phyloP scores from a whole-genome alignment of 129 eudicot genomes.

The Glebionis coronaria region DNA sequence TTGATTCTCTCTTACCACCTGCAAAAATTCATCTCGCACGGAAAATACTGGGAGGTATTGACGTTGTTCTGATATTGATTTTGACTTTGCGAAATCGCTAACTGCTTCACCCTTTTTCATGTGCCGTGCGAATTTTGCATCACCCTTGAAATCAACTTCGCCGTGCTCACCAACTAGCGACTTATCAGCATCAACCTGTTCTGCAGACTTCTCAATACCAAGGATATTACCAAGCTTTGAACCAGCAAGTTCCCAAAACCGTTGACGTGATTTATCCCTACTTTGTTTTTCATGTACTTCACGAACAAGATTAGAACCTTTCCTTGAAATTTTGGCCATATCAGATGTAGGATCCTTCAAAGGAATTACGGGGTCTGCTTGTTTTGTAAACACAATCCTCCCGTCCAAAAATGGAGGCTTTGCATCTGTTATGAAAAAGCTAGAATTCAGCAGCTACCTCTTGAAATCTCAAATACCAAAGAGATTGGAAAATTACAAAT shows the following conservation, averaged over 20 bases:
- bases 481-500: too few relatives aligned
- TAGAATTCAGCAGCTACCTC: neutral
- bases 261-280: slow-evolving; percentile 63
- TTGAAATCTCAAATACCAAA: neutral
- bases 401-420: slow-evolving; percentile 78
- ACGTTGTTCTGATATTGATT: slow-evolving; percentile 58
- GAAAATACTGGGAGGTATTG: slow-evolving; percentile 70
- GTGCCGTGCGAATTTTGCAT: slow-evolving; percentile 61
- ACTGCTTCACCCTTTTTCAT: slow-evolving; percentile 59
- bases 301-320: slow-evolving; percentile 61
- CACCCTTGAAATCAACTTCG: slow-evolving; percentile 72
- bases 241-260: slow-evolving; percentile 84
- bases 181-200: slow-evolving; percentile 75
- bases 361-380: slow-evolving; percentile 62
- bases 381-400: slow-evolving; percentile 60
- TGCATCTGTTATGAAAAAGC: slow-evolving; percentile 39
- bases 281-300: slow-evolving; percentile 72
- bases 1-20: slow-evolving; percentile 77
- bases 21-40: slow-evolving; percentile 60
- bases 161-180: slow-evolving; percentile 72
- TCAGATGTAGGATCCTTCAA: slow-evolving; percentile 70
- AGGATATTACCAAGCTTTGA: slow-evolving; percentile 70
- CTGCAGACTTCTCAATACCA: slow-evolving; percentile 70
- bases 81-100: slow-evolving; percentile 65
- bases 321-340: slow-evolving; percentile 72